Conservation (phyloP, 2,329 filamentous ascomycete species). For the Fusarium sp. region DNA sequence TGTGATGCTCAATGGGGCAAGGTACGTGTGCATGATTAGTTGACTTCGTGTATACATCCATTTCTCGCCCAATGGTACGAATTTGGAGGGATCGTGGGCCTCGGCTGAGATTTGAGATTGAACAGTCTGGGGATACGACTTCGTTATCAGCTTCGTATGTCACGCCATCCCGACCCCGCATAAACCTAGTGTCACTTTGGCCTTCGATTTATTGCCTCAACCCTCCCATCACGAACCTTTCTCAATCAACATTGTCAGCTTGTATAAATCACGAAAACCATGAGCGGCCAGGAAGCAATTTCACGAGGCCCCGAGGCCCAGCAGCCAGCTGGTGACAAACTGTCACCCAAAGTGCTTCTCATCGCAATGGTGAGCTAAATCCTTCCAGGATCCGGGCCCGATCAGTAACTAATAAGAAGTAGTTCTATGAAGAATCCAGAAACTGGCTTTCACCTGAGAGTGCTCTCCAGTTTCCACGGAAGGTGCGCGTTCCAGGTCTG, state of each 20-base stretch:
- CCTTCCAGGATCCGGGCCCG: accelerated
- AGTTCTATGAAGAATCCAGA: slow-evolving; percentile 33
- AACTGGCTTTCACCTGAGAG: slow-evolving; percentile 27
- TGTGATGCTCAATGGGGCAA: background rate
- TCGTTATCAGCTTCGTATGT: slow-evolving; percentile 5
- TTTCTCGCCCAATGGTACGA: background rate
- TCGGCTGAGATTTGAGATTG: background rate
- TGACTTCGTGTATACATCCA: accelerated
- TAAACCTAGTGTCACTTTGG: slow-evolving; percentile 5
- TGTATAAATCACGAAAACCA: background rate
- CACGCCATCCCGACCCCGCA: slow-evolving; percentile 35
- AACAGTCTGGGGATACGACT: background rate
- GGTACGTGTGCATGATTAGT: background rate
- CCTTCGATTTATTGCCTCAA: slow-evolving; percentile 13
- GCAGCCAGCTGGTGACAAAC: background rate
- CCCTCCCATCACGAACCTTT: background rate
- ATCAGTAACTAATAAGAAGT: background rate
- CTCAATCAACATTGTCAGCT: accelerated
- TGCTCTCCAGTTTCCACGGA: slow-evolving; percentile 22
- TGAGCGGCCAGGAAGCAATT: background rate
- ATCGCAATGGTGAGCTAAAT: slow-evolving; percentile 25
- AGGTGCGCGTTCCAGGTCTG: slow-evolving; percentile 25
- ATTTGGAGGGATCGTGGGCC: slow-evolving; percentile 11
- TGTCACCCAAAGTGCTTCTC: slow-evolving; percentile 28
- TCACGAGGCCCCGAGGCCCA: background rate